These are phyloP conservation scores for Zymoseptoria passerinii DNA, from an alignment of 2,329 filamentous ascomycete genomes.

Conservation along the genomic window DNA sequence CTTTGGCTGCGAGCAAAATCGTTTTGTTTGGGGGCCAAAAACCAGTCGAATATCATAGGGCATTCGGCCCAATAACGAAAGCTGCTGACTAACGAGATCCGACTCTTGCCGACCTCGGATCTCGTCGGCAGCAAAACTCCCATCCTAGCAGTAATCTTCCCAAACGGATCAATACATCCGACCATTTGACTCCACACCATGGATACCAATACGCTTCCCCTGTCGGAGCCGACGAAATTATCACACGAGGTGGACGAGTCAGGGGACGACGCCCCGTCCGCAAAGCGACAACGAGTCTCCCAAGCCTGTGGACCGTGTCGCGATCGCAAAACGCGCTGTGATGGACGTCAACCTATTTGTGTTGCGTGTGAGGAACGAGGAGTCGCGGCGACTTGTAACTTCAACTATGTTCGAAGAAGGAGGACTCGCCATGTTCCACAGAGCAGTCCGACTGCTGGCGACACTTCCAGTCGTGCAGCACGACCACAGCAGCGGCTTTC, in stretches of 20 bases:
- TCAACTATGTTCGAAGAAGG: conserved; percentile 15
- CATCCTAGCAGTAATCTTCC: neutral
- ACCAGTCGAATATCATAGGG: too few species aligned
- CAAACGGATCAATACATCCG: neutral
- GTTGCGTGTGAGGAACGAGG: conserved; percentile 16
- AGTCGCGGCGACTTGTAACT: conserved; percentile 13
- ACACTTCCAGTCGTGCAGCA: neutral
- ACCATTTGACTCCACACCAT: neutral
- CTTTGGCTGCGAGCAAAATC: too few species aligned
- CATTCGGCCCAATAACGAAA: too few species aligned
- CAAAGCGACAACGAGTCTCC: conserved; percentile 16
- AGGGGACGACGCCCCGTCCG: conserved; percentile 3
- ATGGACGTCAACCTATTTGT: conserved; percentile 17
- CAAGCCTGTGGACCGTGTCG: conserved; percentile 20
- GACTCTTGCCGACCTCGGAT: too few species aligned
- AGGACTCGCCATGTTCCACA: conserved; percentile 4
- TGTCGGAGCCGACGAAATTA: neutral
- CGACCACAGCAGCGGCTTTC: conserved; percentile 2
- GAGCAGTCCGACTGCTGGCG: neutral
- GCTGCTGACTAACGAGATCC: too few species aligned
- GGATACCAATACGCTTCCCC: neutral
- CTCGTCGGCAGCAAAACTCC: neutral
- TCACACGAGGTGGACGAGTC: conserved; percentile 1
- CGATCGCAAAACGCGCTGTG: conserved; percentile 21
- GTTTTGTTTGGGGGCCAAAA: too few species aligned